Base-by-base conservation (phyloP, 306 rosid genomes). In the Trifolium dubium region DNA sequence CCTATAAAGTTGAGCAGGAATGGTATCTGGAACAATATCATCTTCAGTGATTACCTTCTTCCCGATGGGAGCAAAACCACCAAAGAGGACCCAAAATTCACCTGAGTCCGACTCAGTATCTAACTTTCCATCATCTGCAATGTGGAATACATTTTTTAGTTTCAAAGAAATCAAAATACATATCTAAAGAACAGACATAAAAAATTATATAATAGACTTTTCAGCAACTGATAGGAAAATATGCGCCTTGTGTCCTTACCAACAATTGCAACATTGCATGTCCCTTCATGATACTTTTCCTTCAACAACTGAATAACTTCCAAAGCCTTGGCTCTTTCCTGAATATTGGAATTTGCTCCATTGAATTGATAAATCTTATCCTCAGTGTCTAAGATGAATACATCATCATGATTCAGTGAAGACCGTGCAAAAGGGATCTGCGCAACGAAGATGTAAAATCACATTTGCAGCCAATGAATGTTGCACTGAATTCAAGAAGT, bases 101-200 rank as follows among this genome's bases (percentile, higher is more conserved):
- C 99, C 99, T 0, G 99, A 95, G 83, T 95, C 99, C 2, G 99
- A 95, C 84, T 95, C 99, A 1, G 99, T 95, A 72, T 95, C 99
- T 73, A 95, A 81, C 88, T 95, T 95, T 67, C 99, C 99, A 87
- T 95, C 99, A 84, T 95, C 99, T 95, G 83, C 76, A 75, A 84
- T 40, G 55, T 49, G 14, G 56, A 53, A 80, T 72, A 74, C 29
- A 40, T 68, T 70, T 76, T 43, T 64, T 56, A 64, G 64, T 79
- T 59, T 63, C 43, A 79, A 72, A 72, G 31, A 77, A 80, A 59
- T 19, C 51, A 64, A 54, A 79, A 65, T 67, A 75, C 65, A 56
- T 54, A 60, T 68, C 49, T 31, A 23, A 73, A 72, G 77, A 59
- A 63, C 75, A 64, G 51, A 66, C 12, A 71, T 10, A 58, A 60